phyloP scores from a whole-genome alignment of 257 asterid genomes.

The Salvia hispanica region DNA sequence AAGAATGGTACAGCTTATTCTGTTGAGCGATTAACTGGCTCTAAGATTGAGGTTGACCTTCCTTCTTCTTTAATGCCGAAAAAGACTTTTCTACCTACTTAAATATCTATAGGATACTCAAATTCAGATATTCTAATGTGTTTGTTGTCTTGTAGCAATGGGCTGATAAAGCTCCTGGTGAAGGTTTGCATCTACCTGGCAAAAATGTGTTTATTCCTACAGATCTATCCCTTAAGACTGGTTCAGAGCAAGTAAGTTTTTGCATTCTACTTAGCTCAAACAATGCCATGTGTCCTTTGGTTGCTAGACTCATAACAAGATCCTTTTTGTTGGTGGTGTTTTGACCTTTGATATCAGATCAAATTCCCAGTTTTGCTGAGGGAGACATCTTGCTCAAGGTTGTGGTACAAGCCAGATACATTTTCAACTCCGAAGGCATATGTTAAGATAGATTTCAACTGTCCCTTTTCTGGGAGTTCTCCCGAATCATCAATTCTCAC shows the following conservation, averaged over 20 bases:
- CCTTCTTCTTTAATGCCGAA: constrained; percentile 22
- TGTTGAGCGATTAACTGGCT: constrained; percentile 58
- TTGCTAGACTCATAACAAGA: constrained; percentile 21
- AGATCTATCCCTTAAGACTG: constrained; percentile 77
- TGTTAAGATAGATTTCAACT: constrained; percentile 80
- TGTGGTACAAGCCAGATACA: constrained; percentile 96
- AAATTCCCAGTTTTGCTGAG: constrained; percentile 68
- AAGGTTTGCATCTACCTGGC: constrained; percentile 70
- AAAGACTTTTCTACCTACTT: constrained; percentile 16
- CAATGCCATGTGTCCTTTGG: constrained; percentile 22
- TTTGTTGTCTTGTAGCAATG: constrained; percentile 62
- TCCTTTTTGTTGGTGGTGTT: constrained; percentile 35
- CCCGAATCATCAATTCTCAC: constrained; percentile 88
- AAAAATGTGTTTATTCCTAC: constrained; percentile 90
- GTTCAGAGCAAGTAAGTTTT: constrained; percentile 55
- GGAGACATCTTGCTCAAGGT: constrained; percentile 77
- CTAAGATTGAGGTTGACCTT: constrained; percentile 73
- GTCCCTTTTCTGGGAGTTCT: constrained; percentile 85
- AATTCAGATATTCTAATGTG: constrained; percentile 27
- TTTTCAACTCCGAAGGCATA: constrained; percentile 93
- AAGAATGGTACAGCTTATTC: constrained; percentile 89
- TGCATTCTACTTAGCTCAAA: constrained; percentile 18
- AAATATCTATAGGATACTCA: constrained; percentile 3
- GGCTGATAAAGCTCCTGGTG: constrained; percentile 66
- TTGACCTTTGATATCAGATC: constrained; percentile 50